Evolutionary conservation across 129 eudicot species (phyloP), one percentile per base, ranked within the genome.

Genomic region (Sambucus nigra): DNA sequence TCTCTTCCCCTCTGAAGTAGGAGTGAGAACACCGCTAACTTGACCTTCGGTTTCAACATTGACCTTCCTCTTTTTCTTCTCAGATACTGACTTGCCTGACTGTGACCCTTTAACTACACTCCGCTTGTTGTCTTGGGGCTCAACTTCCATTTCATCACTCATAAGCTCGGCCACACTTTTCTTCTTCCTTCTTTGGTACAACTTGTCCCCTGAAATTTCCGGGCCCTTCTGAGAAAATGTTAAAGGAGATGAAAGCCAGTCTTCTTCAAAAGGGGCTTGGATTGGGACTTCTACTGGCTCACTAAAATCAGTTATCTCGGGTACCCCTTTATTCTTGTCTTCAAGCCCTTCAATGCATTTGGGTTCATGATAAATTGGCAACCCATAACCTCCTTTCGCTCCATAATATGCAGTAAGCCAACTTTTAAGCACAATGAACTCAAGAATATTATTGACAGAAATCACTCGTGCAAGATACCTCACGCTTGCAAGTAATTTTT

Each of bases 121-220:
- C 35, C 38, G 4, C n/a, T 27, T 22, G 24, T 23, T 50, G 47
- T 55, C 60, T 46, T 50, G 17, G 8, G 39, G 46, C 19, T 47
- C 39, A n/a, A 23, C 25, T 22, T 45, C 68, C 25, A 11, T 23
- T 25, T 23, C 31, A 19, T 39, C 69, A 1, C 57, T 64, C 73
- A 80, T 60, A 24, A 80, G 71, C 47, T 75, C 74, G 11, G 76
- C 79, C 15, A 80, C 64, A 29, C 82, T 80, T 60, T 61, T 80
- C 61, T 64, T 59, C 69, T 75, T 80, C 73, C 79, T 71, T 51
- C 48, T 66, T n/a, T 62, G 67, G 46, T 35, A 33, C 23, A 23
- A 2, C 51, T 61, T 58, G 27, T 58, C 64, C n/a, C 51, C 59
- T 15, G 67, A 25, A 16, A 25, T 2, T 14, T 21, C 55, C 11